phyloP scores from a whole-genome alignment of 2,329 filamentous ascomycete genomes.

The Beauveria bassiana region DNA sequence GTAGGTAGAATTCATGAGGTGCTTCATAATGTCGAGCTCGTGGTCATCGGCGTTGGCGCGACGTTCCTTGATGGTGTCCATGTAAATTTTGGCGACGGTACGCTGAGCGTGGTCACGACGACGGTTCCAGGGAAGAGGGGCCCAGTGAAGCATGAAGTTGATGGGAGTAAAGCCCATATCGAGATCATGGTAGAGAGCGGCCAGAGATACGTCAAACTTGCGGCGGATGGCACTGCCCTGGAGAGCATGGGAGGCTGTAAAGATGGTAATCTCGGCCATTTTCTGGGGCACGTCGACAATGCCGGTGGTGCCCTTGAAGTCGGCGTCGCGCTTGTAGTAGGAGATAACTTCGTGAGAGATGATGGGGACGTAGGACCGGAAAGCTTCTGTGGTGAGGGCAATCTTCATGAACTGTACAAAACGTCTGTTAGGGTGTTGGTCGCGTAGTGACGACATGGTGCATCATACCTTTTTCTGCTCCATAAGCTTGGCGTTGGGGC shows the following conservation, averaged over 20 bases:
- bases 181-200: conserved; percentile 77
- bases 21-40: conserved; percentile 76
- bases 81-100: conserved; percentile 75
- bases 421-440: conserved; percentile 13
- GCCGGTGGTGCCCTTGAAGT: conserved; percentile 62
- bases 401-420: conserved; percentile 65
- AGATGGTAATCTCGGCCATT: conserved; percentile 83
- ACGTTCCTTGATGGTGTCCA: conserved; percentile 70
- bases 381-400: conserved; percentile 66
- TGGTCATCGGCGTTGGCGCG: conserved; percentile 45
- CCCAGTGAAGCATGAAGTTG: conserved; percentile 88
- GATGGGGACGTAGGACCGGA: conserved; percentile 68
- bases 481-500: conserved; percentile 87
- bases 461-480: conserved; percentile 81
- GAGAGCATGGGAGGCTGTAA: conserved; percentile 77
- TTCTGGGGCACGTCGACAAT: conserved; percentile 63
- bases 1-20: conserved; percentile 78
- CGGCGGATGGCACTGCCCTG: conserved; percentile 78
- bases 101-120: conserved; percentile 71
- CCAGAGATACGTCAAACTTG: conserved; percentile 73
- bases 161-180: conserved; percentile 85
- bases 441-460: not conserved
- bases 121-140: conserved; percentile 80
- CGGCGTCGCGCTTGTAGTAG: conserved; percentile 60
- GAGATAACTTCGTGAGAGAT: conserved; percentile 67